A percentile compares a stretch with the other conserved stretches of the same genome.
Conservation (phyloP, 768 basidiomycete genomes). For the Cystobasidium onofrii region DNA sequence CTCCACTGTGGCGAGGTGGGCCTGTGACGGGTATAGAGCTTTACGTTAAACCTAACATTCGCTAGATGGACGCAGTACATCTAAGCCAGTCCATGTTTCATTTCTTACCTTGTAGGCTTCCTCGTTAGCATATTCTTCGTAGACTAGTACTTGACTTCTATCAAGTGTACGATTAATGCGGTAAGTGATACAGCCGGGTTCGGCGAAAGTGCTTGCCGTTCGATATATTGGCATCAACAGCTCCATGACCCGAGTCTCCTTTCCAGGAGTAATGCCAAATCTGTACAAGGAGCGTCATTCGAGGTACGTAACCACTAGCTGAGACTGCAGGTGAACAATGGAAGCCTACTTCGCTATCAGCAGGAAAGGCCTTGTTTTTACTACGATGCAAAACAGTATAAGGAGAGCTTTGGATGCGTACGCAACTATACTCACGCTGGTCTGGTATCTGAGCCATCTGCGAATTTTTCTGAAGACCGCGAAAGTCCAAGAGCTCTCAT, state of each 20-base stretch:
- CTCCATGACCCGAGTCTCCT: neutral
- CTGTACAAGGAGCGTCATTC: neutral
- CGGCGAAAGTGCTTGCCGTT: neutral
- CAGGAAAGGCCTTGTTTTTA: neutral
- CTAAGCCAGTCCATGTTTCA: no score
- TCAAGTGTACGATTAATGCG: neutral
- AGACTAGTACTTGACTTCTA: neutral
- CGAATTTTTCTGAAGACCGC: neutral
- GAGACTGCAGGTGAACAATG: no score
- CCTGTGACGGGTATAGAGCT: no score
- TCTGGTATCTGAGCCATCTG: neutral
- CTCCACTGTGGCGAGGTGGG: neutral
- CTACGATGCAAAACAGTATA: neutral
- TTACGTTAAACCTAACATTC: no score
- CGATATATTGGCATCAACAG: neutral
- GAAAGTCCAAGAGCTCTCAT: no score
- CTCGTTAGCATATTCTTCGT: neutral
- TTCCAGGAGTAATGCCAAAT: neutral
- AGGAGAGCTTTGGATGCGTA: no score
- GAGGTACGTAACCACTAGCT: no score
- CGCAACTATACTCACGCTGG: neutral
- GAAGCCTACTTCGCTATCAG: neutral
- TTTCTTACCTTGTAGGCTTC: constrained; percentile 6
- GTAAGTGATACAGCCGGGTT: neutral
- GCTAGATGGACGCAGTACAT: no score